Conservation (phyloP, 371 early-diverging fungal species). For the Entomophthora muscae region DNA sequence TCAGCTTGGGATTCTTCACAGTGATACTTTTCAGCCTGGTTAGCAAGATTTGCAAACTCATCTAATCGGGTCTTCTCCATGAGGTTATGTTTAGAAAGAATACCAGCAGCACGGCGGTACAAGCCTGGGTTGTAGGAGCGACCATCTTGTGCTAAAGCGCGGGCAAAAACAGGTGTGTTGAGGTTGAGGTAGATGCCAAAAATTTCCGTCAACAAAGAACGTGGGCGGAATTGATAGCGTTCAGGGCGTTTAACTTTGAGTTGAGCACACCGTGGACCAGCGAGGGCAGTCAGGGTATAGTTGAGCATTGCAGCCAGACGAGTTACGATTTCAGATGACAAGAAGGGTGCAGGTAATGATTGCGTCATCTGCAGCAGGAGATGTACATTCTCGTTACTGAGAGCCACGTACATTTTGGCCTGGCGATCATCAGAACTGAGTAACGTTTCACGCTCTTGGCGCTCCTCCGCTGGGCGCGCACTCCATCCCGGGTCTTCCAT, state of each 20-base stretch:
- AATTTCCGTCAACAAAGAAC: conserved; percentile 63
- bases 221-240: conserved; percentile 86
- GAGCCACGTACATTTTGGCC: conserved; percentile 66
- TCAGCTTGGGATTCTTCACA: conserved; percentile 40
- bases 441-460: conserved; percentile 28
- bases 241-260: conserved; percentile 78
- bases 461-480: conserved; percentile 19
- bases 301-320: conserved; percentile 94
- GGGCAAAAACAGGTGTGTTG: conserved; percentile 40
- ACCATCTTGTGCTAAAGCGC: conserved; percentile 76
- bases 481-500: conserved; percentile 29
- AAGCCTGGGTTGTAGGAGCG: conserved; percentile 59
- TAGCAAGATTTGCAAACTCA: conserved; percentile 36
- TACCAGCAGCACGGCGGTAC: conserved; percentile 53
- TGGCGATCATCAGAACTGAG: conserved; percentile 62
- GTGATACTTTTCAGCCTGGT: conserved; percentile 33
- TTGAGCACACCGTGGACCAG: conserved; percentile 86
- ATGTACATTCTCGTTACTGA: conserved; percentile 84
- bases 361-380: conserved; percentile 74
- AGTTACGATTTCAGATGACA: conserved; percentile 77
- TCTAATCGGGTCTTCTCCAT: conserved; percentile 40
- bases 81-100: conserved; percentile 40
- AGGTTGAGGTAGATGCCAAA: conserved; percentile 77
- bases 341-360: conserved; percentile 66
- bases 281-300: conserved; percentile 79